phyloP scores from a whole-genome alignment of 2,329 filamentous ascomycete species.

The Plenodomus tracheiphilus region DNA sequence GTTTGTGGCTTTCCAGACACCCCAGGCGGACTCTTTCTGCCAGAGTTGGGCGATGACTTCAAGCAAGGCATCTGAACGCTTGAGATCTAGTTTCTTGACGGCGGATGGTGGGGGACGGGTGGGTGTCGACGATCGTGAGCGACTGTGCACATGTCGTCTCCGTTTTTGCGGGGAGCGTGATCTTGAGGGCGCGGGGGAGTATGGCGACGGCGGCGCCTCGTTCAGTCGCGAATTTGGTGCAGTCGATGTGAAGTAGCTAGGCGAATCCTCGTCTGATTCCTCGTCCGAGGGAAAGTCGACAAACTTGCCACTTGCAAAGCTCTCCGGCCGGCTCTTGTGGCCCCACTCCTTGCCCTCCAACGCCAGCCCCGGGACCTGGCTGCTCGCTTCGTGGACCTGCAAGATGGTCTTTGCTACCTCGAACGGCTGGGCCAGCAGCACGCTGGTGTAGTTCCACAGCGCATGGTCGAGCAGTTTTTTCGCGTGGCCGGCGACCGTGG shows the following conservation, averaged over 20 bases:
- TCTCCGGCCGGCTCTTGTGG: conserved; percentile 33
- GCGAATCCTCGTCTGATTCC: conserved; percentile 70
- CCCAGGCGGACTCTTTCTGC: conserved; percentile 85
- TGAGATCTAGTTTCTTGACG: conserved; percentile 69
- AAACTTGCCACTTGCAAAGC: conserved; percentile 39
- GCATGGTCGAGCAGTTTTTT: conserved; percentile 81
- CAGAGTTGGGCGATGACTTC: conserved; percentile 88
- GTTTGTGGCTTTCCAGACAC: conserved; percentile 93
- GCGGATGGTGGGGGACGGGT: conserved; percentile 46
- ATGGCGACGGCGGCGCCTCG: conserved; percentile 41
- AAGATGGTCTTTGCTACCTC: conserved; percentile 94
- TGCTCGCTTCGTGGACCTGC: conserved; percentile 67
- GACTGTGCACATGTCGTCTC: conserved; percentile 41
- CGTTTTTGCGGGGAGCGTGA: conserved; percentile 43
- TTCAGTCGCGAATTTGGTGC: conserved; percentile 50
- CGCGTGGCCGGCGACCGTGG: conserved; percentile 68
- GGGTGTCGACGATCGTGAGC: conserved; percentile 43
- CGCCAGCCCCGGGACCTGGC: conserved; percentile 29
- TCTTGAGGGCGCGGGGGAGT: conserved; percentile 42
- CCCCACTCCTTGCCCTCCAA: conserved; percentile 20
- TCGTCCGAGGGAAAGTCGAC: conserved; percentile 62
- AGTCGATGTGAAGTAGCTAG: conserved; percentile 79
- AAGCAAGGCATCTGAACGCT: conserved; percentile 76
- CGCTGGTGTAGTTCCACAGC: conserved; percentile 87
- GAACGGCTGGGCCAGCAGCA: conserved; percentile 91